Percentiles rank a stretch among this genome's conserved stretches.
Conservation (phyloP, 225 moss, liverwort and hornwort species). For the Thuidium tamariscinum region DNA sequence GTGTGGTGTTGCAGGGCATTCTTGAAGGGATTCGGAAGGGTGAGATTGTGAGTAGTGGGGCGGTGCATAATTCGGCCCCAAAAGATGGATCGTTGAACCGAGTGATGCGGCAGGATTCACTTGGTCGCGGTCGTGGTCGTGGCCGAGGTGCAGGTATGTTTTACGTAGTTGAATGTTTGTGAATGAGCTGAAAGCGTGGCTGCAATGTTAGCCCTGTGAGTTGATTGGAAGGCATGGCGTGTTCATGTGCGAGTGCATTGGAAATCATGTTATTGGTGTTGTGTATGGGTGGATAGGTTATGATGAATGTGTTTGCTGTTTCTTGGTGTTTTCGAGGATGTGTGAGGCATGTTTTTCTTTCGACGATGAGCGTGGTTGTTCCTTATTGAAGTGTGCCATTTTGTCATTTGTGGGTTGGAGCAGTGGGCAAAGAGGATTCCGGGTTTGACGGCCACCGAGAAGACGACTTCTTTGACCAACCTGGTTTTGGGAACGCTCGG, state of each 20-base stretch:
- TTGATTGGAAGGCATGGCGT: background rate
- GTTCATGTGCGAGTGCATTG: background rate
- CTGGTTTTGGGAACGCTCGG: slow-evolving; percentile 38
- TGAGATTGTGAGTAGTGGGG: slow-evolving; percentile 90
- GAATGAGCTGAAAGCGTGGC: background rate
- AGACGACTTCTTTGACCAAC: slow-evolving; percentile 88
- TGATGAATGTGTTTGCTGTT: background rate
- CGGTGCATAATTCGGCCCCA: slow-evolving; percentile 57
- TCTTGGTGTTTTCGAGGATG: background rate
- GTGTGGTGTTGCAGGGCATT: slow-evolving; percentile 43
- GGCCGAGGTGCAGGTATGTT: slow-evolving; percentile 66
- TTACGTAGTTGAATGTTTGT: background rate
- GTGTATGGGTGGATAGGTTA: background rate
- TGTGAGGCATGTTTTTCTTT: background rate
- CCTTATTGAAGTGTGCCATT: background rate
- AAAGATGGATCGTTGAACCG: slow-evolving; percentile 55
- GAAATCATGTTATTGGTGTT: background rate
- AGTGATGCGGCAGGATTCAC: slow-evolving; percentile 56
- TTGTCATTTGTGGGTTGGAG: background rate
- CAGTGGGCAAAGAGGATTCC: slow-evolving; percentile 63
- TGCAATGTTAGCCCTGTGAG: background rate
- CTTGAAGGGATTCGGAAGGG: slow-evolving; percentile 91
- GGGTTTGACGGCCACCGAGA: slow-evolving; percentile 79
- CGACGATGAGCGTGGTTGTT: background rate
- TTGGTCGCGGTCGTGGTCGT: slow-evolving; percentile 68